These are phyloP conservation scores for Zoysia matrella DNA, from an alignment of 202 grass and related monocot species.

Conservation along the genomic window DNA sequence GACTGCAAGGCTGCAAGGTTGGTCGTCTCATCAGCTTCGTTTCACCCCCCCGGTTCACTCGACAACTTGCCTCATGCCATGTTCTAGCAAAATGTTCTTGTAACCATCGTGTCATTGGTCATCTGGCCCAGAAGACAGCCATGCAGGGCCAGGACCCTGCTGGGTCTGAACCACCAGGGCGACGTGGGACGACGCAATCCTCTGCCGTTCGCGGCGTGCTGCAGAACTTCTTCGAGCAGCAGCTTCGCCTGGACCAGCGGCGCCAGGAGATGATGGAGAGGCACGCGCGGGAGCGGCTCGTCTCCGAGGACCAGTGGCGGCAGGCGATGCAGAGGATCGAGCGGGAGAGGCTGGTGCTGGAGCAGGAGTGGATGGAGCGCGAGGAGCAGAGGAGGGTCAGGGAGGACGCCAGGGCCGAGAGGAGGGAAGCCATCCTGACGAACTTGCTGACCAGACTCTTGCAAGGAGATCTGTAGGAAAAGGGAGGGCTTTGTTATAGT, in stretches of 20 bases:
- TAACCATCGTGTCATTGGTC: constrained; percentile 10
- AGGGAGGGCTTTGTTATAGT: too few species aligned
- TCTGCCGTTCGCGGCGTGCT: constrained; percentile 58
- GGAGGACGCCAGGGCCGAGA: constrained; percentile 73
- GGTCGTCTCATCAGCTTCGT: background rate
- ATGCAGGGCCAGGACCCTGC: constrained; percentile 70
- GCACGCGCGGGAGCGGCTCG: constrained; percentile 59
- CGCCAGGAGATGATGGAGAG: constrained; percentile 76
- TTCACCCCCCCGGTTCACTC: background rate
- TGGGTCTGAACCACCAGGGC: constrained; percentile 35
- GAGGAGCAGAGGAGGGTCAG: constrained; percentile 84
- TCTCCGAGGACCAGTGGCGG: constrained; percentile 80
- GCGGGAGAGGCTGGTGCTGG: constrained; percentile 81
- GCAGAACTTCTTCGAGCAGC: constrained; percentile 80
- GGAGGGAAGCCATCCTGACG: constrained; percentile 64
- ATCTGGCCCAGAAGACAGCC: background rate
- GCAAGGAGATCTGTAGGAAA: constrained; percentile 55
- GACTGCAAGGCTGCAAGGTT: background rate
- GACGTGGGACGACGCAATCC: background rate
- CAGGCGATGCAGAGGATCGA: constrained; percentile 80
- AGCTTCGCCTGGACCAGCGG: constrained; percentile 65
- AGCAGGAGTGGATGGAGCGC: constrained; percentile 77
- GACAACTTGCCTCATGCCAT: background rate
- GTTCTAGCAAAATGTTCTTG: background rate
- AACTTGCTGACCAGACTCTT: constrained; percentile 69